Evolutionary conservation across 2,329 filamentous ascomycete genomes (phyloP).

Genomic region (Neofusicoccum cordaticola): DNA sequence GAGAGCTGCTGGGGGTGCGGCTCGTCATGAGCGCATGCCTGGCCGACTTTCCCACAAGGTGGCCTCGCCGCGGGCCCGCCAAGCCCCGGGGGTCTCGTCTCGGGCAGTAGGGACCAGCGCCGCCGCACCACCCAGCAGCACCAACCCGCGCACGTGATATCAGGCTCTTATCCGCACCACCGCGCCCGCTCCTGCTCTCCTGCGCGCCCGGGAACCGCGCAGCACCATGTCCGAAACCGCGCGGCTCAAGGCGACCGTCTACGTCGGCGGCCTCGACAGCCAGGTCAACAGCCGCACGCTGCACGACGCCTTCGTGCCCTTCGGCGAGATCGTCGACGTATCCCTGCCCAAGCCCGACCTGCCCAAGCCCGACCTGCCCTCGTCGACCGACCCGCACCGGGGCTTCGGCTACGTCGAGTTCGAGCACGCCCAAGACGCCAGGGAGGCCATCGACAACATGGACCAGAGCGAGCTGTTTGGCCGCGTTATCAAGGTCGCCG

Average conservation of each 20-base stretch:
- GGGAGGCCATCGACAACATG: conserved; percentile 98
- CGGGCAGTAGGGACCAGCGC: background rate
- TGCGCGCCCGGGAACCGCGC: background rate
- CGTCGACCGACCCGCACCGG: conserved; percentile 74
- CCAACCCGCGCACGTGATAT: conserved; percentile 19
- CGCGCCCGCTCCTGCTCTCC: background rate
- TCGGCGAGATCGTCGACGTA: conserved; percentile 92
- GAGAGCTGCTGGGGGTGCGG: conserved; percentile 19
- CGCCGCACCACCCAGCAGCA: conserved; percentile 5
- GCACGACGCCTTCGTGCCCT: conserved; percentile 90
- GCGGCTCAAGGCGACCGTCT: conserved; percentile 86
- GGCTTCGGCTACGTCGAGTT: conserved; percentile 98
- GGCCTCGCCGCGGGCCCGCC: conserved; percentile 15
- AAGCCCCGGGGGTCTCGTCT: conserved; percentile 1
- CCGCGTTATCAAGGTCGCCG: conserved; percentile 83
- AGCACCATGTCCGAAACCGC: conserved; percentile 72
- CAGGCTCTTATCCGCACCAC: background rate
- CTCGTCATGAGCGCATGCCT: conserved; percentile 23
- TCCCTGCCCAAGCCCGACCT: conserved; percentile 84
- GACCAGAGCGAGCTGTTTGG: conserved; percentile 95
- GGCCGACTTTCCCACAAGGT: conserved; percentile 15
- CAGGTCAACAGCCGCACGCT: conserved; percentile 72
- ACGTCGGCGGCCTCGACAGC: conserved; percentile 83
- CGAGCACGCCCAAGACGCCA: conserved; percentile 78
- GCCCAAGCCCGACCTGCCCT: conserved; percentile 78